Percentiles rank a stretch among this genome's conserved stretches.
Conservation (phyloP, 73 alveolate genomes). For the Uronychia binucleata region DNA sequence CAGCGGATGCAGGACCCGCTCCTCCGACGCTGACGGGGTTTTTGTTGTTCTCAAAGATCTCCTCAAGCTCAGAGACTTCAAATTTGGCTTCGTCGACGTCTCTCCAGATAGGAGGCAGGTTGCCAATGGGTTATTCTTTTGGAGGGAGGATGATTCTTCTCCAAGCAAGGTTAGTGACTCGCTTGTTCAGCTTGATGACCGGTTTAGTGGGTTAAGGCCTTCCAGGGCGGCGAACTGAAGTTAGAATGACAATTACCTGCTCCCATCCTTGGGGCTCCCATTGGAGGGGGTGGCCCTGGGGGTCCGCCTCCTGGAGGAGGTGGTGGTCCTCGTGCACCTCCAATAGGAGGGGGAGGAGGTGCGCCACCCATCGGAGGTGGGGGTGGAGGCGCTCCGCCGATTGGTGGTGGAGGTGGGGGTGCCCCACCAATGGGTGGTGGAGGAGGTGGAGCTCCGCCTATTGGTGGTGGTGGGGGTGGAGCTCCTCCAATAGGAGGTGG, state of each 20-base stretch:
- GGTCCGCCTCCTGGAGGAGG: conserved; percentile 47
- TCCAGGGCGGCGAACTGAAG: background rate
- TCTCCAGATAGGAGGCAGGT: conserved; percentile 8
- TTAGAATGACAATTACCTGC: background rate
- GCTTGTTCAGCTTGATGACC: conserved; percentile 15
- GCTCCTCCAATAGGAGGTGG: conserved; percentile 39
- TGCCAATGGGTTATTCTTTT: conserved; percentile 7
- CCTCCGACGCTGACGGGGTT: conserved; percentile 3
- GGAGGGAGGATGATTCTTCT: conserved; percentile 33
- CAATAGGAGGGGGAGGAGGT: conserved; percentile 24
- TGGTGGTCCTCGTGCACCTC: conserved; percentile 27
- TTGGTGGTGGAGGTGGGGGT: conserved; percentile 39
- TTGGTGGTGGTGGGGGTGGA: conserved; percentile 62
- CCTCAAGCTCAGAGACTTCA: conserved; percentile 19
- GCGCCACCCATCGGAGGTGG: conserved; percentile 31
- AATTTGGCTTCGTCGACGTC: conserved; percentile 8
- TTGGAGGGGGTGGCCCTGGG: conserved; percentile 39
- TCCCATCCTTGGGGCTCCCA: conserved; percentile 41
- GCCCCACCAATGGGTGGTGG: conserved; percentile 36
- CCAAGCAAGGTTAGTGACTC: conserved; percentile 22
- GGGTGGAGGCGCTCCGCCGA: conserved; percentile 23
- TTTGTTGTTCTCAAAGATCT: conserved; percentile 31
- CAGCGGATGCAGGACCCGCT: background rate
- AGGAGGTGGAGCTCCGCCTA: conserved; percentile 38
- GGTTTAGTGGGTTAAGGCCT: conserved; percentile 39